phyloP scores from a whole-genome alignment of 768 basidiomycete genomes.

The Pulveroboletus sp. region DNA sequence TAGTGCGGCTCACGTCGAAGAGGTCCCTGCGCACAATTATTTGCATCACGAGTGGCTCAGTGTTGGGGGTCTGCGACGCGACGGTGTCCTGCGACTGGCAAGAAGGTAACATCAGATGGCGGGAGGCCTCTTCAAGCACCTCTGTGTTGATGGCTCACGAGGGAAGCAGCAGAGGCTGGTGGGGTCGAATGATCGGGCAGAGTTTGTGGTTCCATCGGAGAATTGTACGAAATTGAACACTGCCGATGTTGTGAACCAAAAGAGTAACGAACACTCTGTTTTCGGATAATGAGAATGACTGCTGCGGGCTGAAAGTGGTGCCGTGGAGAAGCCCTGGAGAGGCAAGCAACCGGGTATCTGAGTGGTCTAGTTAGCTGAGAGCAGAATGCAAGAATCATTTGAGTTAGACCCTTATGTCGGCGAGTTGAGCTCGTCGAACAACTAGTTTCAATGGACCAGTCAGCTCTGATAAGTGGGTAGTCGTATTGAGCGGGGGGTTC shows the following conservation, averaged over 20 bases:
- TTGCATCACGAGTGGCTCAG: slow-evolving; percentile 38
- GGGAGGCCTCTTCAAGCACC: not conserved
- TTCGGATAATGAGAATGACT: not conserved
- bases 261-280: not conserved
- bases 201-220: slow-evolving; percentile 2
- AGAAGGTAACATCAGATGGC: not conserved
- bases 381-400: too few species aligned
- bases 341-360: too few species aligned
- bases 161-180: not conserved
- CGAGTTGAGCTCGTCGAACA: too few species aligned
- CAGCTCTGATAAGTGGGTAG: too few species aligned
- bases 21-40: slow-evolving; percentile 42
- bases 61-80: not conserved
- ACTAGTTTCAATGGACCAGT: too few species aligned
- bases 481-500: slow-evolving; percentile 26
- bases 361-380: too few species aligned
- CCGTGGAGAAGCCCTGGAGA: slow-evolving; percentile 13
- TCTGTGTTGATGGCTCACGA: not conserved
- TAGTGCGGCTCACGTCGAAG: slow-evolving; percentile 39
- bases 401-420: too few species aligned
- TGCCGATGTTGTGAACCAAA: not conserved
- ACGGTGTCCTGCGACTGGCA: not conserved
- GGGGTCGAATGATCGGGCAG: not conserved
- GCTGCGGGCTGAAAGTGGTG: too few species aligned
- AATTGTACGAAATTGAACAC: not conserved